Conservation (phyloP, 495 filamentous ascomycete genomes). For the Penicillium manginii region DNA sequence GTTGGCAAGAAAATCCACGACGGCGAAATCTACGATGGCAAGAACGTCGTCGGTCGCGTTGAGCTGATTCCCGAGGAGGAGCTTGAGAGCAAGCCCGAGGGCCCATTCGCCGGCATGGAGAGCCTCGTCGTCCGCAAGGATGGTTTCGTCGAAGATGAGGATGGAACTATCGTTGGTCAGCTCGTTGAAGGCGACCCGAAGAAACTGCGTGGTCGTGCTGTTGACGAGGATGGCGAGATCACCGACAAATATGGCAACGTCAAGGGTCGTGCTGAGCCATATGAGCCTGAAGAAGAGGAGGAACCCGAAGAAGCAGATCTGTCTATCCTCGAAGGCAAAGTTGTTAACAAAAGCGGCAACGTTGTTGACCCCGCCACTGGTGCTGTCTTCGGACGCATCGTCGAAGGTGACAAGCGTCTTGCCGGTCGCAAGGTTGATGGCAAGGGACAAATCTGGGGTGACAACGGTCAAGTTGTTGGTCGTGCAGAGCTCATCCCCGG, state of each 20-base stretch:
- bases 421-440: slow-evolving; percentile 82
- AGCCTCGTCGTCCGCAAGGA: slow-evolving; percentile 68
- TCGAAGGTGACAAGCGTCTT: slow-evolving; percentile 73
- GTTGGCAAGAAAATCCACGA: slow-evolving; percentile 70
- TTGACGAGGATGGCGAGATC: slow-evolving; percentile 85
- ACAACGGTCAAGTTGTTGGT: slow-evolving; percentile 78
- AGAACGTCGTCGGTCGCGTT: slow-evolving; percentile 72
- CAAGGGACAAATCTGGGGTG: slow-evolving; percentile 79
- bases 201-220: slow-evolving; percentile 71
- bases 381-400: slow-evolving; percentile 74
- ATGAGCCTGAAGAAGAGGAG: slow-evolving; percentile 61
- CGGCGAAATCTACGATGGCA: slow-evolving; percentile 74
- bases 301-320: slow-evolving; percentile 55
- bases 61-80: slow-evolving; percentile 76
- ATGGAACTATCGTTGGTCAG: slow-evolving; percentile 70
- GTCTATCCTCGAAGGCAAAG: slow-evolving; percentile 76
- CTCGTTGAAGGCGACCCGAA: slow-evolving; percentile 78
- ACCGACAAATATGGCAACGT: slow-evolving; percentile 79
- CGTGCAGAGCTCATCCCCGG: slow-evolving; percentile 78
- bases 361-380: slow-evolving; percentile 72
- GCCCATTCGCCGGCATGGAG: slow-evolving; percentile 76
- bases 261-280: slow-evolving; percentile 75
- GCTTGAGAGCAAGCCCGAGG: slow-evolving; percentile 68
- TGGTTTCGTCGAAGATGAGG: slow-evolving; percentile 70
- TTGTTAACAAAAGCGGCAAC: slow-evolving; percentile 84